These are phyloP conservation scores for Hortiboletus rubellus DNA, from an alignment of 1,284 basidiomycete species.

Conservation along the genomic window DNA sequence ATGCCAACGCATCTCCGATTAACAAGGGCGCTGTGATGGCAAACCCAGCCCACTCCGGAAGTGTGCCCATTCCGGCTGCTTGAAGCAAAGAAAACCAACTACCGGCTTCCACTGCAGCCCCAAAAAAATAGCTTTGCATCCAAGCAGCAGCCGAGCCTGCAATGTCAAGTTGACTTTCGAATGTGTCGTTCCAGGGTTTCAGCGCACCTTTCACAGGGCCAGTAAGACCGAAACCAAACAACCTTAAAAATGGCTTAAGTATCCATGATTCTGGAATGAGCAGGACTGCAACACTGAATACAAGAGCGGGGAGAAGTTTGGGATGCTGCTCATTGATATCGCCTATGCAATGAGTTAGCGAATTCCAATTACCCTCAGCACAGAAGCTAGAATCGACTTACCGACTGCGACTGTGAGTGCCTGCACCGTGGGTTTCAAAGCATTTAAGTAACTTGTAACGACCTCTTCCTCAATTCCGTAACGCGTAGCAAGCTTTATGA, in stretches of 20 bases:
- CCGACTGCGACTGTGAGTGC: slow-evolving; percentile 6
- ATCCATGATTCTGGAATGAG: slow-evolving; percentile 20
- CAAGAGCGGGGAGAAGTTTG: slow-evolving; percentile 3
- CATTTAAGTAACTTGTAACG: not conserved
- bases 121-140: slow-evolving; percentile 13
- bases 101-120: slow-evolving; percentile 1
- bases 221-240: slow-evolving; percentile 17
- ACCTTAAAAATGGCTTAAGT: slow-evolving; percentile 4
- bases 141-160: slow-evolving; percentile 16
- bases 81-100: slow-evolving; percentile 18
- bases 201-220: slow-evolving; percentile 17
- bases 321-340: slow-evolving; percentile 22
- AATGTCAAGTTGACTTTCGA: not conserved
- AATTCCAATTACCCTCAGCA: too few species aligned
- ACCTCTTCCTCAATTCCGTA: slow-evolving; percentile 2
- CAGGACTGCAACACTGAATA: slow-evolving; percentile 4
- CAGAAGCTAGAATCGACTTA: not conserved
- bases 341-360: not conserved
- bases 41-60: not conserved
- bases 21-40: not conserved
- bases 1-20: not conserved
- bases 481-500: not conserved
- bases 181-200: not conserved
- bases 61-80: slow-evolving; percentile 3
- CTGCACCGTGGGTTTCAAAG: slow-evolving; percentile 6